Evolutionary conservation across 2,329 filamentous ascomycete species (phyloP), one percentile per base, ranked within the genome.

Genomic region (Ceratocystis ficicola): DNA sequence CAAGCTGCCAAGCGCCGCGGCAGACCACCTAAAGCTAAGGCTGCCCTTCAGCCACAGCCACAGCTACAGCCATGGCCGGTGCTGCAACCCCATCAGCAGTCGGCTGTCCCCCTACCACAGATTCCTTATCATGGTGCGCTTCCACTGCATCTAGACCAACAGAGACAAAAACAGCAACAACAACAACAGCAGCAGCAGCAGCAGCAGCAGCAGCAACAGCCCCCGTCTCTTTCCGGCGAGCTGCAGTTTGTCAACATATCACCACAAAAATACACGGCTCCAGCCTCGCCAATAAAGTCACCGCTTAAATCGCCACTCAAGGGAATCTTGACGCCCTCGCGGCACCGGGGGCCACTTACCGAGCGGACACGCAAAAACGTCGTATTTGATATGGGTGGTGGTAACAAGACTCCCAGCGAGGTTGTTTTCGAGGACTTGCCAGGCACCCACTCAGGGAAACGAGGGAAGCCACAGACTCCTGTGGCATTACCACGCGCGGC

Each of bases 241-340:
- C 6, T n/a, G 3, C 52, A 25, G 22, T 64, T 61, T 20, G 1
- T 57, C n/a, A 55, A 67, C 32, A 65, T 63, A 50, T 67, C 66
- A 5, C 63, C 63, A 10, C 44, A 61, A 5, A 67, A 67, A 30
- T n/a, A 28, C 2, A 41, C 48, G 30, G 63, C 63, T 5, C 59
- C 63, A 7, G 55, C 60, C 20, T 65, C 63, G 17, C 66, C 66
- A 2, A 32, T 65, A 4, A 67, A 65, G 44, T 64, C 62, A 15
- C 65, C 65, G 2, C 22, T 63, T 12, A 66, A 64, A 44, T 52
- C 68, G 46, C 68, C 72, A n/a, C 76, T 80, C 8, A 84, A 81
- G 71, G 77, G 83, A 6, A 86, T 86, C 65, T 71, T 85, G 52
- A 80, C 81, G 2, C 83, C 84, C 2, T 76, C 75, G 20, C 82